These are phyloP conservation scores for Yamadazyma phyllophila DNA, from an alignment of 805 yeast species.

Conservation along the genomic window DNA sequence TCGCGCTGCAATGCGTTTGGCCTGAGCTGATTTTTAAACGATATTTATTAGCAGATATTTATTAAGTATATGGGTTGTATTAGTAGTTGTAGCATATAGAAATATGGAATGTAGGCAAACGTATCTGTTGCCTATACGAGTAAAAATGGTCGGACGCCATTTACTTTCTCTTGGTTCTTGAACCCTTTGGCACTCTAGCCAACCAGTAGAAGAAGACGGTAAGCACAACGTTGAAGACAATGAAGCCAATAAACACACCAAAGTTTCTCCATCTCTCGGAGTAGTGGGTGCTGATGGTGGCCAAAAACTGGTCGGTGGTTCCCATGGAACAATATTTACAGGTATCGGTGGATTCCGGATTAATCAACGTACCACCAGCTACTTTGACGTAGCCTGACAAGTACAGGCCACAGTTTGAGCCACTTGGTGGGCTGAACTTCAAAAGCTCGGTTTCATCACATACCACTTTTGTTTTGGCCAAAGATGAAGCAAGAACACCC, in stretches of 20 bases:
- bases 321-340: slow-evolving; percentile 63
- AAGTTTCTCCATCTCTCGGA: slow-evolving; percentile 62
- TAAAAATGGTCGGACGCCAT: not conserved
- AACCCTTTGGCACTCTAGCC: slow-evolving; percentile 72
- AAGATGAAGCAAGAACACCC: slow-evolving; percentile 42
- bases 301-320: slow-evolving; percentile 60
- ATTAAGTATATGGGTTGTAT: no score
- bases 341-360: slow-evolving; percentile 43
- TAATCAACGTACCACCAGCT: slow-evolving; percentile 47
- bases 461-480: slow-evolving; percentile 37
- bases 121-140: no score
- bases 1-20: not conserved
- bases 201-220: slow-evolving; percentile 51
- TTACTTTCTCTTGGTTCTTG: slow-evolving; percentile 26
- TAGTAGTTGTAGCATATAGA: no score
- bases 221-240: slow-evolving; percentile 31
- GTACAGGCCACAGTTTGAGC: slow-evolving; percentile 31
- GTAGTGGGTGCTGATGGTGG: slow-evolving; percentile 40
- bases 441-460: slow-evolving; percentile 25
- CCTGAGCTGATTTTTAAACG: not conserved
- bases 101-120: no score
- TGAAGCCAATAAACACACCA: slow-evolving; percentile 49
- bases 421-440: slow-evolving; percentile 20
- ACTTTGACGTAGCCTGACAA: slow-evolving; percentile 22
- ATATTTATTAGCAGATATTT: not conserved